phyloP scores from a whole-genome alignment of 345 rosid genomes.

The Alliaria petiolata region DNA sequence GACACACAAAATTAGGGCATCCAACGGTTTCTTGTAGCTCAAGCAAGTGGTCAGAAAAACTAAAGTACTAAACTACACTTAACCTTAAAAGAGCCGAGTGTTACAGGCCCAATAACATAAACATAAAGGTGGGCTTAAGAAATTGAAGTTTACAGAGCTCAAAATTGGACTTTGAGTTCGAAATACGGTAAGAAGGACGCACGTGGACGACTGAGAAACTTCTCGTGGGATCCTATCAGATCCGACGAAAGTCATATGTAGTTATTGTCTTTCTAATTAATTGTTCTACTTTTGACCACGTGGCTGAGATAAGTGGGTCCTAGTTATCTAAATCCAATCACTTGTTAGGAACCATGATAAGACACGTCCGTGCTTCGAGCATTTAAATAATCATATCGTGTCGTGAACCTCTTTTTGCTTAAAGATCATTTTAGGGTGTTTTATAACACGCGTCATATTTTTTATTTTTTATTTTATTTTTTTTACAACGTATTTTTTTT shows the following conservation, averaged over 20 bases:
- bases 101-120: not conserved
- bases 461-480: no score
- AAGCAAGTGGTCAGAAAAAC: not conserved
- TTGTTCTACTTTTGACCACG: not conserved
- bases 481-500: no score
- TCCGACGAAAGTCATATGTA: not conserved
- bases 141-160: not conserved
- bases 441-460: no score
- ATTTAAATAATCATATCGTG: not conserved
- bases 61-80: not conserved
- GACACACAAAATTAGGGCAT: not conserved
- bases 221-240: not conserved
- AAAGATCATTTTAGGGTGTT: no score
- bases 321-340: constrained; percentile 11
- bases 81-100: not conserved
- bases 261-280: not conserved
- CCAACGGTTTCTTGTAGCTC: not conserved
- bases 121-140: not conserved
- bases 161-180: not conserved
- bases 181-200: not conserved
- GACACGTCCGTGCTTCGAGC: not conserved
- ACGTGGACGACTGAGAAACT: not conserved
- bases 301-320: constrained; percentile 3
- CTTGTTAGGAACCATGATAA: not conserved
- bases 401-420: not conserved